phyloP scores from a whole-genome alignment of 345 rosid species.

The Linum tenue region DNA sequence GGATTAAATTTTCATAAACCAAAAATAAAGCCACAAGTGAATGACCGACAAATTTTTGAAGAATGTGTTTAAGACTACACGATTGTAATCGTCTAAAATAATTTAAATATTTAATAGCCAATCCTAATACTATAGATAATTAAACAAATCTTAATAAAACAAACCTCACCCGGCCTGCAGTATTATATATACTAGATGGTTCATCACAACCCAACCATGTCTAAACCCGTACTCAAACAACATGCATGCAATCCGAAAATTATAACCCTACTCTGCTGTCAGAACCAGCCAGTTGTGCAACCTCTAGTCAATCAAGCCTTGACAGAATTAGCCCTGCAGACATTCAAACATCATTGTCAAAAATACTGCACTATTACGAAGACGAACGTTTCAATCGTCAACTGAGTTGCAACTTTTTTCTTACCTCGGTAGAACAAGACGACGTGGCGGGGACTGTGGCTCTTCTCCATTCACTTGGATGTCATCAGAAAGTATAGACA shows the following conservation, averaged over 20 bases:
- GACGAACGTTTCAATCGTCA: slow-evolving; percentile 26
- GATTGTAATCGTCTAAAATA: too few species aligned
- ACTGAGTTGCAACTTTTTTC: slow-evolving; percentile 14
- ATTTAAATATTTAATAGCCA: slow-evolving; percentile 3
- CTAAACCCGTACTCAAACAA: too few species aligned
- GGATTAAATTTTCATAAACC: too few species aligned
- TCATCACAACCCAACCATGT: too few species aligned
- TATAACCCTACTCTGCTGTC: not conserved
- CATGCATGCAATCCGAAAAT: not conserved
- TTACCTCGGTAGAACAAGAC: slow-evolving; percentile 7
- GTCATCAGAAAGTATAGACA: slow-evolving; percentile 16
- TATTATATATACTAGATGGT: too few species aligned
- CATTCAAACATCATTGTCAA: not conserved
- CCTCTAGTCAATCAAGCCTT: slow-evolving; percentile 21
- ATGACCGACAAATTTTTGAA: too few species aligned
- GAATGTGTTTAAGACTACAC: too few species aligned
- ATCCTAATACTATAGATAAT: slow-evolving; percentile 20
- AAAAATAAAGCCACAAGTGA: too few species aligned
- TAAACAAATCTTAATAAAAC: too few species aligned
- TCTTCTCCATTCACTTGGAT: slow-evolving; percentile 13
- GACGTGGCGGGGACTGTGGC: not conserved
- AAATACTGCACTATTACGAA: not conserved
- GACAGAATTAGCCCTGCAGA: slow-evolving; percentile 28
- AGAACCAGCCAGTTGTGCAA: slow-evolving; percentile 13
- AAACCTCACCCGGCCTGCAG: too few species aligned